Base-by-base conservation (phyloP, 805 yeast genomes). In the Lipomyces yamadae region DNA sequence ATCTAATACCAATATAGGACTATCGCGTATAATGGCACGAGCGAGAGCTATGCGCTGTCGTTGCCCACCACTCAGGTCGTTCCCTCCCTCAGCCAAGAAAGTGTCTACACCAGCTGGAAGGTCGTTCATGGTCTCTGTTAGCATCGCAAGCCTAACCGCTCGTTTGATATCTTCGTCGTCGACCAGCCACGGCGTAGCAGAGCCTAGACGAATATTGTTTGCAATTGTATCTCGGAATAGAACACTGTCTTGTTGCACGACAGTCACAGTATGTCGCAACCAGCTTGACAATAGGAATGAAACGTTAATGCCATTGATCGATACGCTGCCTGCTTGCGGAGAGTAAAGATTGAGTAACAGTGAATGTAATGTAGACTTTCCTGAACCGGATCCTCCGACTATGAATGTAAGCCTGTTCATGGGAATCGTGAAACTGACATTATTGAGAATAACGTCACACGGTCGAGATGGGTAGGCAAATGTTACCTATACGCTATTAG, bases 331-430 rank as follows among this genome's bases (percentile, higher is more conserved):
- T 0, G 75, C 64, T 3, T 77, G 70, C 0, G 81, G 78, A 0
- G 75, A 68, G 72, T 93, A 92, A 32, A 91, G 82, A 34, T 84
- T 84, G 63, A 89, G 75, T 0, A 95, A 72, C 1, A 95, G 75
- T 48, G 83, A 83, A 0, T 89, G 84, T 1, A 95, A 68, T 0
- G 98, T 89, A 0, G 98, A 94, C 76, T 95, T 95, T 0, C 99
- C 99, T 0, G 93, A 88, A 0, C 99, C 99, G 0, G 98, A 92
- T 67, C 83, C 82, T 0, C 99, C 99, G 54, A 95, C 84, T 3
- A 95, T 77, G 72, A 85, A 94, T 0, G 88, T 85, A 5, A 84
- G 74, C 39, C 78, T 70, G 0, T 84, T 81, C 0, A 84, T 76
- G 0, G 80, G 76, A 45, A 92, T 78, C 1, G 72, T 70, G 33